phyloP scores from a whole-genome alignment of 768 basidiomycete species.

The Hericium rajendrae region DNA sequence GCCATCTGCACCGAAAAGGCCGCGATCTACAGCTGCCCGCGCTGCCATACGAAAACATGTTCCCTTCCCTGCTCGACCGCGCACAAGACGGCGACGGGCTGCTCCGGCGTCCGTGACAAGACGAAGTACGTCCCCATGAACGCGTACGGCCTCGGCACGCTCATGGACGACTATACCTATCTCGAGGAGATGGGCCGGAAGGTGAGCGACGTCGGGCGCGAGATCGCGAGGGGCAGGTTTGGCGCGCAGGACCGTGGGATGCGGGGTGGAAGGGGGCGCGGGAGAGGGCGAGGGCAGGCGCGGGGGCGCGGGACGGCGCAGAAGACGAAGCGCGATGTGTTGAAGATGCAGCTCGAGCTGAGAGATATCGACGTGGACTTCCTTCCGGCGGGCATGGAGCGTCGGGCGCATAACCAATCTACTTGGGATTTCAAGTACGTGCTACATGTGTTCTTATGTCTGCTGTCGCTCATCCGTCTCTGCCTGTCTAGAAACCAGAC shows the following conservation, averaged over 20 bases:
- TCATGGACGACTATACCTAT: conserved; percentile 86
- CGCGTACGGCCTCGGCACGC: conserved; percentile 71
- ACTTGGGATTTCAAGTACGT: conserved; percentile 70
- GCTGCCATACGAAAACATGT: conserved; percentile 64
- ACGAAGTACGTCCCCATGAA: conserved; percentile 73
- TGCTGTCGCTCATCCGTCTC: conserved; percentile 3
- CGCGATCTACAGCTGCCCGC: conserved; percentile 72
- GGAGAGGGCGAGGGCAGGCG: conserved; percentile 22
- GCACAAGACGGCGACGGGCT: conserved; percentile 58
- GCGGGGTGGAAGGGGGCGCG: conserved; percentile 16
- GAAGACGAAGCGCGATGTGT: conserved; percentile 52
- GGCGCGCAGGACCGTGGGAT: conserved; percentile 16
- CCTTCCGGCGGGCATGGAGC: conserved; percentile 77
- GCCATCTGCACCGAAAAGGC: background rate
- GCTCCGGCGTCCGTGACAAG: conserved; percentile 67
- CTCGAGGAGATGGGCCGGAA: conserved; percentile 76
- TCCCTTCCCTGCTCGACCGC: conserved; percentile 55
- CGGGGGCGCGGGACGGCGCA: conserved; percentile 24
- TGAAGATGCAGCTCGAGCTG: conserved; percentile 59
- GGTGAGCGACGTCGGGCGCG: conserved; percentile 62
- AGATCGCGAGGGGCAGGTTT: conserved; percentile 59
- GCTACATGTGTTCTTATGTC: conserved; percentile 1
- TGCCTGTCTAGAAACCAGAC: conserved; percentile 45
- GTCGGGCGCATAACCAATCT: conserved; percentile 69
- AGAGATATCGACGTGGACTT: conserved; percentile 67